phyloP scores from a whole-genome alignment of 768 basidiomycete genomes.

The Astraeus odoratus region DNA sequence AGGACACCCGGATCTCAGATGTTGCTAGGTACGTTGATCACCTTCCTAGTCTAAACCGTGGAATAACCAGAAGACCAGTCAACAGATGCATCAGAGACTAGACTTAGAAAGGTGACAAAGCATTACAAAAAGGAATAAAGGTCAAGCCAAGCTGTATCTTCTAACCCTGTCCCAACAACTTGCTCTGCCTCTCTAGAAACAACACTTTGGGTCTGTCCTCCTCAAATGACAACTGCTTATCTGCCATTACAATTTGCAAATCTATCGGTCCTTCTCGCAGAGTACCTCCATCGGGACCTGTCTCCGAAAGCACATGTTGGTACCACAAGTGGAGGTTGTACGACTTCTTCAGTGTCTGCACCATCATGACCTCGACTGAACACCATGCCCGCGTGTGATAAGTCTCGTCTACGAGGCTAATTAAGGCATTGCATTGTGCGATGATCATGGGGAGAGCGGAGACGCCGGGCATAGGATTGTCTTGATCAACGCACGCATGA shows the following conservation, averaged over 20 bases:
- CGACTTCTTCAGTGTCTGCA: background rate
- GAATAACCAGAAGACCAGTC: too few species aligned
- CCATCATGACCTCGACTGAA: background rate
- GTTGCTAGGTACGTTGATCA: too few species aligned
- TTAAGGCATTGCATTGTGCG: background rate
- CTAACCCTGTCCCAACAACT: background rate
- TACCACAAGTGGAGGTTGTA: background rate
- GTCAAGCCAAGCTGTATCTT: background rate
- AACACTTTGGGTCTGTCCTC: background rate
- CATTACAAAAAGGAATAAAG: too few species aligned
- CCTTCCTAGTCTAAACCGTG: too few species aligned
- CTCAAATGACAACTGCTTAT: background rate
- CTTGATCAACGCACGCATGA: background rate
- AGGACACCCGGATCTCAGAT: too few species aligned
- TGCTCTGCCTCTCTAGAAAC: background rate
- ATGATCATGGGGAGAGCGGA: background rate
- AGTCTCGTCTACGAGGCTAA: background rate
- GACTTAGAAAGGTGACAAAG: too few species aligned
- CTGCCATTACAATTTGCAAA: background rate
- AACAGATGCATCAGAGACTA: too few species aligned
- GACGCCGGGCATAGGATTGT: background rate
- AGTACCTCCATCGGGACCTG: background rate
- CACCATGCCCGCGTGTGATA: background rate
- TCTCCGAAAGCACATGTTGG: background rate
- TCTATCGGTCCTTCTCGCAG: background rate